Evolutionary conservation across 345 rosid genomes (phyloP).

Genomic region (Eucalyptus dawsonii): DNA sequence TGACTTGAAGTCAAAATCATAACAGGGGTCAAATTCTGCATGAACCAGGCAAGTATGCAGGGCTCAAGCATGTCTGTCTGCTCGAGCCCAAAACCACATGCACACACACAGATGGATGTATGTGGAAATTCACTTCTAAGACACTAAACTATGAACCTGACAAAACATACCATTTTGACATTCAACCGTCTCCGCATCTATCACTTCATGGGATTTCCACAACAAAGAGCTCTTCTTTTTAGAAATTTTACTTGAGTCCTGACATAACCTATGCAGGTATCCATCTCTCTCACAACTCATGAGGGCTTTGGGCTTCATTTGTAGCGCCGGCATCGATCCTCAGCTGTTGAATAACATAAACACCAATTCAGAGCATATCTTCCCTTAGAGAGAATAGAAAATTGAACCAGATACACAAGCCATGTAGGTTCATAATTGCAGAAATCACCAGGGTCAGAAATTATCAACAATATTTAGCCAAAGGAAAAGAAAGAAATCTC

Average conservation of each 20-base stretch:
- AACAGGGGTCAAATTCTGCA: background rate
- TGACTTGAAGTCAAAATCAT: background rate
- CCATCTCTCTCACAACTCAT: background rate
- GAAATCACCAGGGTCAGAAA: background rate
- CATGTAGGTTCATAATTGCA: background rate
- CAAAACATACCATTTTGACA: background rate
- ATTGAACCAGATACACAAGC: background rate
- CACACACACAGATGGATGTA: background rate
- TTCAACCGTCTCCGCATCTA: background rate
- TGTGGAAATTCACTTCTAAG: background rate
- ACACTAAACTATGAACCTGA: background rate
- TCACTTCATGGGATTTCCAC: background rate
- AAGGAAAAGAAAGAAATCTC: background rate
- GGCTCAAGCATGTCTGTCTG: background rate
- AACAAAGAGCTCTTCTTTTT: background rate
- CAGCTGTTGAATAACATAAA: background rate
- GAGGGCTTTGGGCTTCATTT: background rate
- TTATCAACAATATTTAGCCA: background rate
- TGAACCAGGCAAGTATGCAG: background rate
- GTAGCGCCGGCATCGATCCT: slow-evolving; percentile 1
- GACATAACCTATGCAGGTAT: background rate
- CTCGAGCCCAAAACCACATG: background rate
- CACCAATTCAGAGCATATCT: background rate
- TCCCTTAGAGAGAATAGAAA: background rate
- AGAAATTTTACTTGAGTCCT: background rate